These are phyloP conservation scores for Hymenoscyphus infarciens DNA, from an alignment of 2,329 filamentous ascomycete genomes.

Conservation along the genomic window DNA sequence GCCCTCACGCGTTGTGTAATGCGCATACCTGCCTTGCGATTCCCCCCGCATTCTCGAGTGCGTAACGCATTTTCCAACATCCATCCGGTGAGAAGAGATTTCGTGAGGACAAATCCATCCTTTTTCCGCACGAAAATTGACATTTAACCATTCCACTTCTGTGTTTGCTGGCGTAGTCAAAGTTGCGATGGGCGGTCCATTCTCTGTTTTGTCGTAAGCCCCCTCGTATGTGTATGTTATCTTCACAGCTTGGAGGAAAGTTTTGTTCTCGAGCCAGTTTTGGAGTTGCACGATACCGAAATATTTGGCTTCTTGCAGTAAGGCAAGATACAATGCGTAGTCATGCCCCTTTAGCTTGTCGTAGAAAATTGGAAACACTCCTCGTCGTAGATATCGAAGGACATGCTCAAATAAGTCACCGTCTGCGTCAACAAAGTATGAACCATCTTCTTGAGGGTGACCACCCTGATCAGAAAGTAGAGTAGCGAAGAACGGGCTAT, in stretches of 20 bases:
- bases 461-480: slow-evolving; percentile 27
- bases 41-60: not conserved
- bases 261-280: slow-evolving; percentile 6
- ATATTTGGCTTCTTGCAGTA: slow-evolving; percentile 36
- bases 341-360: slow-evolving; percentile 34
- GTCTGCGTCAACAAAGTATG: slow-evolving; percentile 41
- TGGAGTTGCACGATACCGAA: slow-evolving; percentile 25
- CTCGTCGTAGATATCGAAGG: slow-evolving; percentile 36
- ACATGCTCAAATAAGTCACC: slow-evolving; percentile 37
- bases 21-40: not conserved
- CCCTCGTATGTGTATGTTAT: slow-evolving; percentile 3
- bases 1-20: not conserved
- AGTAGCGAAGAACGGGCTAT: slow-evolving; percentile 3
- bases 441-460: slow-evolving; percentile 31
- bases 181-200: not conserved
- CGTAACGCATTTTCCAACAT: not conserved
- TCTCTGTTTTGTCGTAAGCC: not conserved
- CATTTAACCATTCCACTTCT: slow-evolving; percentile 1
- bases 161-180: not conserved
- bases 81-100: not conserved
- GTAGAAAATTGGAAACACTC: slow-evolving; percentile 37
- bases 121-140: not conserved
- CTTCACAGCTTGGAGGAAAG: slow-evolving; percentile 7
- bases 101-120: slow-evolving; percentile 3
- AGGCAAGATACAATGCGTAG: slow-evolving; percentile 34